Base-by-base conservation (phyloP, 352 stramenopile genomes). In the Nothophytophthora sp. region DNA sequence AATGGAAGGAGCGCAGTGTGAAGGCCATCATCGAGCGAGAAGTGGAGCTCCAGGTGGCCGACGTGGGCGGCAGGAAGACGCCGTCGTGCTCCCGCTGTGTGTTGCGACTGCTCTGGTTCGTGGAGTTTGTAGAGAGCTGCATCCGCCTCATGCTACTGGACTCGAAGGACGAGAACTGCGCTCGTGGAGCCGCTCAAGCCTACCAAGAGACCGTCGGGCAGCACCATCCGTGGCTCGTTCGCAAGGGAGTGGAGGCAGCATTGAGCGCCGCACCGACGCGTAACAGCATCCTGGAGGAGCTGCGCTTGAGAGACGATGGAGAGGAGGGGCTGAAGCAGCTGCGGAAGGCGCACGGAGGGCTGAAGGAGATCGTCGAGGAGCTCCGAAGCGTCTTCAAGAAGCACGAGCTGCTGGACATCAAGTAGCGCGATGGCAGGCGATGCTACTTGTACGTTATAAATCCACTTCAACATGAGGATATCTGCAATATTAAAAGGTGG, bases 141-240 rank as follows among this genome's bases (percentile, higher is more conserved):
- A 52, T 94, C 9, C 62, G 72, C 30, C 74, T 90, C 50, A 83
- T 72, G n/a, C 46, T 92, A 34, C 53, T 90, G 22, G 76, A 89
- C 30, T 88, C 69, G 43, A 60, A 50, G 13, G 73, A 85, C 18
- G 83, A 94, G n/a, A 80, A 71, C 43, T 88, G 81, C 46, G 72
- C 73, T 24, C 58, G 68, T 5, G 78, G 75, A 4, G 77, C 81
- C 13, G 84, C 73, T 39, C 88, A 88, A 50, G 83, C 83, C 7
- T 94, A 94, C 64, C 81, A 94, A 52, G 77, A 90, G 50, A 94
- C 83, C 25, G 70, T 94, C 16, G 83, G 83, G 19, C 71, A 73
- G 42, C 78, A 81, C n/a, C 83, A 94, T 40, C 78, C 81, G 37
- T 94, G 83, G 83, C 70, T 94, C 42, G 86, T 94, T 32, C 80